Conservation (phyloP, 2,329 filamentous ascomycete species). For the Chrysosphaeria jannelii region DNA sequence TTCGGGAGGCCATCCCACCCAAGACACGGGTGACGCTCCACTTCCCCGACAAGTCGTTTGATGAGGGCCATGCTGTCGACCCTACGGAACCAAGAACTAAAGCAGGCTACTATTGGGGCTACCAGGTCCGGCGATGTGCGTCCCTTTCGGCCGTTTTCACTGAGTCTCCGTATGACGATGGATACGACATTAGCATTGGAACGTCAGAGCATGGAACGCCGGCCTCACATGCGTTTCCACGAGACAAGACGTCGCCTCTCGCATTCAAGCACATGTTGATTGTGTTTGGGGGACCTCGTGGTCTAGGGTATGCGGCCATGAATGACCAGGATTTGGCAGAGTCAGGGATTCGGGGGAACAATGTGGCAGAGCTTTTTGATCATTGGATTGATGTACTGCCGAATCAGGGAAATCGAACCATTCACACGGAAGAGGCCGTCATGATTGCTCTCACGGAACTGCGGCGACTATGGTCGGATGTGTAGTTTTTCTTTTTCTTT, state of each 20-base stretch:
- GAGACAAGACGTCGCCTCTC: conserved; percentile 9
- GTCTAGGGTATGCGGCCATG: conserved; percentile 44
- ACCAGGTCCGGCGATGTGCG: conserved; percentile 31
- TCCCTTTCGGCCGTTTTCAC: conserved; percentile 49
- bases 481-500: conserved; percentile 2
- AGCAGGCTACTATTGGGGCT: conserved; percentile 70
- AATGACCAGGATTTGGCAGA: conserved; percentile 22
- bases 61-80: conserved; percentile 27
- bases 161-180: conserved; percentile 40
- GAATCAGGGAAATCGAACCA: conserved; percentile 52
- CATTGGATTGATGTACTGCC: conserved; percentile 60
- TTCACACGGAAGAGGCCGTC: conserved; percentile 59
- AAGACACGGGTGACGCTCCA: conserved; percentile 47
- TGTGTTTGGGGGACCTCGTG: conserved; percentile 55
- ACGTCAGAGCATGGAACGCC: conserved; percentile 48
- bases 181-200: conserved; percentile 59
- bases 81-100: conserved; percentile 41
- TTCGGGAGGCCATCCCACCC: conserved; percentile 30
- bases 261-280: conserved; percentile 42
- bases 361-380: conserved; percentile 46
- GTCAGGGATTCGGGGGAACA: conserved; percentile 31
- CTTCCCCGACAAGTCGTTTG: conserved; percentile 18
- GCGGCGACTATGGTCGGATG: conserved; percentile 21
- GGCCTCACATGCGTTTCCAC: conserved; percentile 15
- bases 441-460: conserved; percentile 46